Percentiles rank a stretch among this genome's conserved stretches.
phyloP scores from a whole-genome alignment of 176 grass and related monocot genomes.

The Carex littledalei region DNA sequence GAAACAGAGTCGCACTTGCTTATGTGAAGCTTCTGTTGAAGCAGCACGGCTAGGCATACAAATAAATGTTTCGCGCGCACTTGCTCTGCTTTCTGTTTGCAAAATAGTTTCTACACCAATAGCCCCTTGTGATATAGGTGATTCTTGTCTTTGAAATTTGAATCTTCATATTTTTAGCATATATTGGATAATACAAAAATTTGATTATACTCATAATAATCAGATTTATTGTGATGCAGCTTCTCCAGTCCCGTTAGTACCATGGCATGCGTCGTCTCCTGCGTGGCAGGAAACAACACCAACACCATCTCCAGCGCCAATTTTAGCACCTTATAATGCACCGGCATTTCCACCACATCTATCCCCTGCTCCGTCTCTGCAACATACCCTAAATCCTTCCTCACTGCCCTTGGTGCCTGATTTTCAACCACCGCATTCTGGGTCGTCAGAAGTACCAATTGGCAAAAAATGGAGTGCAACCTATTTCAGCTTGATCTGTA shows the following conservation, averaged over 20 bases:
- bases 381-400: background rate
- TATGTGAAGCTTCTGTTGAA: slow-evolving; percentile 9
- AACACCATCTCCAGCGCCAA: background rate
- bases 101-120: background rate
- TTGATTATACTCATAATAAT: background rate
- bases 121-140: background rate
- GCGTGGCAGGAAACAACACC: background rate
- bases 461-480: background rate
- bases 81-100: background rate
- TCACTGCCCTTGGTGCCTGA: background rate
- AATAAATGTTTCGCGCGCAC: background rate
- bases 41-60: background rate
- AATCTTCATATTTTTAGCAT: background rate
- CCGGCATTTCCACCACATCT: background rate
- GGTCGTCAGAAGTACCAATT: background rate
- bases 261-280: background rate
- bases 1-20: background rate
- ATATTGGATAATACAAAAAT: no score
- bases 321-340: background rate
- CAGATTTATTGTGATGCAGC: background rate
- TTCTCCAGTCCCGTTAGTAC: background rate
- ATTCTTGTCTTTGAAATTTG: background rate
- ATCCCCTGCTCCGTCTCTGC: background rate
- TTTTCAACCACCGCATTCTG: background rate
- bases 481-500: background rate